Conservation (phyloP, 2,329 filamentous ascomycete species). For the Westerdykella sp. region DNA sequence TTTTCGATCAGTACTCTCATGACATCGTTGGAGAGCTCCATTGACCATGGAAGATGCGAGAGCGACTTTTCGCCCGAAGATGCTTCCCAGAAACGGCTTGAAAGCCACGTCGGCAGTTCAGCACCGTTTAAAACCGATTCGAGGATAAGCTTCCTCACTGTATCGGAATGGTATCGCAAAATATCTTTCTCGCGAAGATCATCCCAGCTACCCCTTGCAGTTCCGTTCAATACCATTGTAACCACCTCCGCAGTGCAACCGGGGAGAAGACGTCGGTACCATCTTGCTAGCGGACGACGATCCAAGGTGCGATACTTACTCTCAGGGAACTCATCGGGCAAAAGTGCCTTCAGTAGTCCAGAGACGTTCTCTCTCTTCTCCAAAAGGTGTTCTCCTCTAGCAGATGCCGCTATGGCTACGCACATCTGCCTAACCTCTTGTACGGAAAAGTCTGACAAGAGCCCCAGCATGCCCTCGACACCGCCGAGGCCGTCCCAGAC, state of each 20-base stretch:
- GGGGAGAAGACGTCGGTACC: constrained; percentile 18
- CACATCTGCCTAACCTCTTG: constrained; percentile 17
- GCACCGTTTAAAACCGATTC: not conserved
- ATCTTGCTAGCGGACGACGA: constrained; percentile 12
- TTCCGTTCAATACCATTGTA: constrained; percentile 1
- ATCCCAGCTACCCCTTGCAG: constrained; percentile 4
- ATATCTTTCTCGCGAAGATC: constrained; percentile 5
- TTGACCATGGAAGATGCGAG: constrained; percentile 16
- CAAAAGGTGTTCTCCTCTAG: constrained; percentile 6
- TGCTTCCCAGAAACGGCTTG: too few relatives aligned
- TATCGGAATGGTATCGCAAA: constrained; percentile 13
- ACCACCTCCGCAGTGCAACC: constrained; percentile 17
- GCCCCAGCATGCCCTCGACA: constrained; percentile 16
- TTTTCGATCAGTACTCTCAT: constrained; percentile 9
- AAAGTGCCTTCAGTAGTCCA: constrained; percentile 17
- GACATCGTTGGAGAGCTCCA: constrained; percentile 20
- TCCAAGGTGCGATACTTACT: constrained; percentile 9
- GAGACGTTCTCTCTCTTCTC: constrained; percentile 16
- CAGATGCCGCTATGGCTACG: constrained; percentile 12
- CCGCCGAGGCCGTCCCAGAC: constrained; percentile 25
- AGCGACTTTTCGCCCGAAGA: too few relatives aligned
- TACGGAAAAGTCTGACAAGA: constrained; percentile 22
- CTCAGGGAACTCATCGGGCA: constrained; percentile 14
- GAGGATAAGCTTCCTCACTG: constrained; percentile 5
- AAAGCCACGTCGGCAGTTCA: not conserved